phyloP scores from a whole-genome alignment of 139 green algal genomes.

The Marvania coccoides region DNA sequence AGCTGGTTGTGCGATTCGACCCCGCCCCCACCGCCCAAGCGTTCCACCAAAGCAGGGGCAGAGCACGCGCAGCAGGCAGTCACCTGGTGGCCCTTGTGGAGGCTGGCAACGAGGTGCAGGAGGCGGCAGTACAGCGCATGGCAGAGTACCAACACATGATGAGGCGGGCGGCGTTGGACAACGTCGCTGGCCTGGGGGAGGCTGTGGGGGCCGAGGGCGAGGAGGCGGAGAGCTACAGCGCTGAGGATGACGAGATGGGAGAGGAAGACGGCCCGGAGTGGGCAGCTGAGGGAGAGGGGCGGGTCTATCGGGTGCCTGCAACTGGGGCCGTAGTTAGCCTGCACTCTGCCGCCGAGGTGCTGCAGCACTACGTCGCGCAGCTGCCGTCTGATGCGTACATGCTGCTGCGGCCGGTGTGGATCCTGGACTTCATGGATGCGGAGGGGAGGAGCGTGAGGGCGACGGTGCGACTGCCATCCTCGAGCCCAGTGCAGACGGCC shows the following conservation, averaged over 20 bases:
- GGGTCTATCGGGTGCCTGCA: conserved; percentile 6
- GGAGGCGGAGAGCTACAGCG: background rate
- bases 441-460: background rate
- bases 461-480: background rate
- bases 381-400: conserved; percentile 13
- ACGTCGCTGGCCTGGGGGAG: conserved; percentile 9
- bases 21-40: conserved; percentile 22
- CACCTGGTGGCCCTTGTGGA: conserved; percentile 21
- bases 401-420: background rate
- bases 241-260: background rate
- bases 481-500: background rate
- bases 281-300: too few species aligned
- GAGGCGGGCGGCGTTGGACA: conserved; percentile 15
- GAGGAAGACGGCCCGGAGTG: background rate
- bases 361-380: conserved; percentile 18
- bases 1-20: conserved; percentile 43
- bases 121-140: conserved; percentile 3
- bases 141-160: conserved; percentile 26
- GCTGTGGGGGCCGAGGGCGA: background rate
- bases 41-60: conserved; percentile 19
- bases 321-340: conserved; percentile 18
- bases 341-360: conserved; percentile 1
- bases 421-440: background rate
- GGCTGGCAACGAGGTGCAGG: background rate
- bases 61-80: background rate